A percentile compares a stretch with the other conserved stretches of the same genome.
These are phyloP conservation scores for Kwoniella shandongensis DNA, from an alignment of 768 basidiomycete species.

Conservation along the genomic window DNA sequence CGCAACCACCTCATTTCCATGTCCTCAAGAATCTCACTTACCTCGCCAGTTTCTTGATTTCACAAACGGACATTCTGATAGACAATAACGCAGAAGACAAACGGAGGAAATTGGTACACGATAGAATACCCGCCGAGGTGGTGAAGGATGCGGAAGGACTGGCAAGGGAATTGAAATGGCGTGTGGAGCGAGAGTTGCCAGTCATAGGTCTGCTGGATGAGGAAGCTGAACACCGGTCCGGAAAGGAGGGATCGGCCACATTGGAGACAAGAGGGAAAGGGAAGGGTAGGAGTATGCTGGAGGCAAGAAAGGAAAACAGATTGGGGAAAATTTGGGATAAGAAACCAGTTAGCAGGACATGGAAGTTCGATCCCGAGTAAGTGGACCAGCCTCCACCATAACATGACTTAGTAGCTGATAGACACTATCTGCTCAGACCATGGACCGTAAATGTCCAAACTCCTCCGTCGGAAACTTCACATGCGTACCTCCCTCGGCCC, in stretches of 20 bases:
- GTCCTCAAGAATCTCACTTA: constrained; percentile 69
- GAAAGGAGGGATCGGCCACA: background rate
- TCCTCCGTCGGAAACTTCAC: constrained; percentile 2
- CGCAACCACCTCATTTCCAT: constrained; percentile 55
- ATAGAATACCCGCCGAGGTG: constrained; percentile 75
- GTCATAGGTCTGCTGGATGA: background rate
- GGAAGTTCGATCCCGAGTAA: constrained; percentile 29
- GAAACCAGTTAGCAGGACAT: constrained; percentile 15
- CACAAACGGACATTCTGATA: constrained; percentile 72
- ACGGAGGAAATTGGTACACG: constrained; percentile 73
- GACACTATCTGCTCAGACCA: constrained; percentile 3
- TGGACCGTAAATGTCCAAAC: constrained; percentile 3
- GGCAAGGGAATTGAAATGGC: constrained; percentile 83
- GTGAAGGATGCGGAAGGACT: constrained; percentile 78
- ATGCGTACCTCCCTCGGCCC: constrained; percentile 3
- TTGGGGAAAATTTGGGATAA: constrained; percentile 4
- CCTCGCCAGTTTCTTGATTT: constrained; percentile 75
- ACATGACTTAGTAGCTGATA: too few relatives aligned
- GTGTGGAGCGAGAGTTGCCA: constrained; percentile 58
- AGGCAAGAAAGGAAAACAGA: constrained; percentile 10
- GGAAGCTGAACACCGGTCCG: background rate
- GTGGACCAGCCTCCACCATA: constrained; percentile 2
- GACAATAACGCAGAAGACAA: constrained; percentile 62
- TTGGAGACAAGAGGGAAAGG: background rate
- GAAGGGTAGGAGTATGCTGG: constrained; percentile 13